Percentiles rank a stretch among this genome's conserved stretches.
Evolutionary conservation across 2,329 filamentous ascomycete genomes (phyloP).

Genomic region (Plectosphaerella plurivora): DNA sequence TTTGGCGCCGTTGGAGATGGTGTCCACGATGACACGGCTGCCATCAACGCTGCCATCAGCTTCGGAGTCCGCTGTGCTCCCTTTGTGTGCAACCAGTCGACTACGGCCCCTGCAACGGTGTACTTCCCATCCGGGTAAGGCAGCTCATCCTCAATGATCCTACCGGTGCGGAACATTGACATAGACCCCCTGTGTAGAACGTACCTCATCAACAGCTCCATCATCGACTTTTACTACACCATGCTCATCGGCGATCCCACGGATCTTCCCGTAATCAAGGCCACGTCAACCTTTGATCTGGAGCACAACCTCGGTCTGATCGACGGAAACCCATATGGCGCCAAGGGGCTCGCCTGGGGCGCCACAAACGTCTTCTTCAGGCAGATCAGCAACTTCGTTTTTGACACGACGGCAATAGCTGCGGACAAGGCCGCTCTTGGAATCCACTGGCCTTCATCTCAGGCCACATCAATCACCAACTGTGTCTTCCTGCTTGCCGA

Average conservation of each 20-base stretch:
- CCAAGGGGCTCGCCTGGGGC: slow-evolving; percentile 38
- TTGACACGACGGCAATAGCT: slow-evolving; percentile 49
- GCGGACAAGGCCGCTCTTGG: slow-evolving; percentile 41
- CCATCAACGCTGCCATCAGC: slow-evolving; percentile 28
- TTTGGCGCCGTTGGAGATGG: slow-evolving; percentile 36
- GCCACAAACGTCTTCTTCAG: slow-evolving; percentile 58
- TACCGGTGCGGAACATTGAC: not conserved
- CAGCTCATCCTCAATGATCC: not conserved
- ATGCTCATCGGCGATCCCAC: slow-evolving; percentile 70
- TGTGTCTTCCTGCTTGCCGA: slow-evolving; percentile 49
- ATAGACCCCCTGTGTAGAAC: slow-evolving; percentile 32
- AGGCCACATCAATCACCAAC: slow-evolving; percentile 57
- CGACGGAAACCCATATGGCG: slow-evolving; percentile 41
- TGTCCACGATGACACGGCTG: slow-evolving; percentile 27
- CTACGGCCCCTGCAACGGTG: slow-evolving; percentile 29
- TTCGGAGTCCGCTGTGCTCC: slow-evolving; percentile 37
- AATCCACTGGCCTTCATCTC: slow-evolving; percentile 66
- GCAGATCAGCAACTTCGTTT: slow-evolving; percentile 52
- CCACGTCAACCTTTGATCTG: slow-evolving; percentile 39
- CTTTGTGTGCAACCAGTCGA: slow-evolving; percentile 26
- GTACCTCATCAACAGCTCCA: slow-evolving; percentile 66
- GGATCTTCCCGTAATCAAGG: slow-evolving; percentile 51
- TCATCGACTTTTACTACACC: slow-evolving; percentile 75
- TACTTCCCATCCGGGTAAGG: slow-evolving; percentile 32
- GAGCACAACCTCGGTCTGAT: slow-evolving; percentile 36